Base-by-base conservation (phyloP, 2,329 filamentous ascomycete genomes). In the Rutstroemia sp. region DNA sequence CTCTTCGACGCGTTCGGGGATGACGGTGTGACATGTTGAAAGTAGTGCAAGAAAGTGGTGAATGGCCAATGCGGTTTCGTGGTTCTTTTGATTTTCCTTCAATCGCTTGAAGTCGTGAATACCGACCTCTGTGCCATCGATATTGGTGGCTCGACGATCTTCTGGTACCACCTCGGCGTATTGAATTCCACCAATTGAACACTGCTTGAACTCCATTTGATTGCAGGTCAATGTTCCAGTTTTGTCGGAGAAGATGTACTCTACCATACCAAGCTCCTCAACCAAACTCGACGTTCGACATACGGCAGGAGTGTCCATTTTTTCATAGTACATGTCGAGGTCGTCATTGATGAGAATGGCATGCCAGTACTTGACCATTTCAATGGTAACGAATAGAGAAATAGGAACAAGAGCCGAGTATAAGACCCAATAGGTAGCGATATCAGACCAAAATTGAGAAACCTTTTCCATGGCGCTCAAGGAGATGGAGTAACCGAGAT, bases 231-330 rank as follows among this genome's bases (percentile, higher is more conserved):
- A 76, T 4, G 92, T 97, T 45, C 92, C 92, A 1, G 92, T 97
- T 76, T 97, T 97, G 76, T 97, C 92, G 0, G 91, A 96, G 71
- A 99, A 99, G 61, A 99, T 94, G 67, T 95, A 99, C 68, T 97
- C 94, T 46, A 99, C 95, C 80, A 97, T 96, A 55, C 94, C 94
- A 46, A 99, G 75, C 69, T 99, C 95, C 73, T 99, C 94, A 10
- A 99, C 94, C 69, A 99, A 77, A 63, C 92, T 96, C 2, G 92
- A 97, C 0, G 94, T 99, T 65, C 94, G 84, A 73, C 94, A 99
- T 62, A 94, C 95, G 5, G 94, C 92, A 12, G 94, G 91, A 0
- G 92, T 99, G 67, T 99, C 92, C 0, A 87, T 96, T 69, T 90
- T 89, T 66, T 96, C 89, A 70, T 99, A 90, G 73, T 99, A 99